These are phyloP conservation scores for Wickerhamomyces silvicola DNA, from an alignment of 805 yeast genomes.

Conservation along the genomic window DNA sequence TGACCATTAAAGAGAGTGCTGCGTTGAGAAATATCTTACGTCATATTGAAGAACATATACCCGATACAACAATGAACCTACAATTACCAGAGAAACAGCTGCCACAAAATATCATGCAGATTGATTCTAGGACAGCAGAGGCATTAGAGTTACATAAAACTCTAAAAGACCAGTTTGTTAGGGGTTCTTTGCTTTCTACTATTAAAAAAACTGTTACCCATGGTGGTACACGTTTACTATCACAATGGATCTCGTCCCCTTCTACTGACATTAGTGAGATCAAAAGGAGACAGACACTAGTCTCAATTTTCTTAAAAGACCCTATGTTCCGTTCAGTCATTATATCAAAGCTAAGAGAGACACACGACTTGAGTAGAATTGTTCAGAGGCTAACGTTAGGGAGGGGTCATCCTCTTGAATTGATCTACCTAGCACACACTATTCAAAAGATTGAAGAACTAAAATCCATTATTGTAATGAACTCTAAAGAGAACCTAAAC, in stretches of 20 bases:
- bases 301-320: constrained; percentile 35
- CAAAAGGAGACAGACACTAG: constrained; percentile 45
- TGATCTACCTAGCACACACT: constrained; percentile 37
- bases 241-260: constrained; percentile 81
- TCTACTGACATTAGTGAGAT: constrained; percentile 54
- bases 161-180: constrained; percentile 46
- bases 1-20: constrained; percentile 43
- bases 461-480: constrained; percentile 4
- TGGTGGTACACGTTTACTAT: constrained; percentile 74
- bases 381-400: constrained; percentile 52
- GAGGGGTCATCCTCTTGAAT: constrained; percentile 37
- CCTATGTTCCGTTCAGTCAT: constrained; percentile 24
- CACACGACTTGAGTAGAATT: constrained; percentile 54
- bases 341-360: constrained; percentile 31
- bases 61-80: constrained; percentile 55
- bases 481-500: constrained; percentile 19
- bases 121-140: constrained; percentile 73
- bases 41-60: constrained; percentile 70
- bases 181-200: constrained; percentile 66
- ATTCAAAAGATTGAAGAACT: constrained; percentile 30
- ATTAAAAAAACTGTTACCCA: constrained; percentile 71
- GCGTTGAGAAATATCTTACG: constrained; percentile 59
- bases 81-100: constrained; percentile 59
- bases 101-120: constrained; percentile 53
- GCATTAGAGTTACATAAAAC: constrained; percentile 68